Evolutionary conservation across 768 basidiomycete species (phyloP), one percentile per base, ranked within the genome.

Genomic region (Dioszegia hungarica): DNA sequence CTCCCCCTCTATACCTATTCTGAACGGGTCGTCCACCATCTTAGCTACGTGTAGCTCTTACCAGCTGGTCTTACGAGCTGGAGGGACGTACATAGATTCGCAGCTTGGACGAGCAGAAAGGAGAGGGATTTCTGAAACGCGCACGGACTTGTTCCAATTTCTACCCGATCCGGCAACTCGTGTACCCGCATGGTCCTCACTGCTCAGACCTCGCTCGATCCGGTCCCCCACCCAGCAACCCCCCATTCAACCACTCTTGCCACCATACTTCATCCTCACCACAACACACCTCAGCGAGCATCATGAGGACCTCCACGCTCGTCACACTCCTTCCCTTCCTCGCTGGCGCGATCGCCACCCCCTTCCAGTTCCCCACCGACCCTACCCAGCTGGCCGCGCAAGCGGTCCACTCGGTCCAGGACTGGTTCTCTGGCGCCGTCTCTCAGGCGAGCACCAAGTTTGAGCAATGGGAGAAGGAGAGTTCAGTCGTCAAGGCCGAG

Each of bases 381-480:
- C 57, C 71, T 1, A 52, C 61, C n/a, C 60, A 63, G 25, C 44
- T 70, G 15, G 73, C 73, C 55, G 48, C 67, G 36, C 63, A 67
- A 57, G 70, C 65, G 44, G 50, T 72, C 53, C 43, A 59, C 29
- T 55, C 67, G 19, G 68, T 69, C 15, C 51, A 59, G 20, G 25
- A 58, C 31, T 70, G 68, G 67, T 33, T 68, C n/a, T 49, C 61
- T 38, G 54, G 54, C 5, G 52, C 62, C 29, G 38, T 63, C 28
- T 33, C 41, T 19, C 19, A 49, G 2, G 62, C 61, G 14, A 55
- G 63, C 20, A 25, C 48, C 22, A 49, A 65, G 44, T 60, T 60
- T 59, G 63, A 66, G 20, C 28, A 53, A n/a, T 38, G 60, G 24
- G 67, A 64, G 58, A 51, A 46, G 19, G 60, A 39, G 5, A 37